phyloP scores from a whole-genome alignment of 1,139 yeast genomes.

The Taphrina confusa region DNA sequence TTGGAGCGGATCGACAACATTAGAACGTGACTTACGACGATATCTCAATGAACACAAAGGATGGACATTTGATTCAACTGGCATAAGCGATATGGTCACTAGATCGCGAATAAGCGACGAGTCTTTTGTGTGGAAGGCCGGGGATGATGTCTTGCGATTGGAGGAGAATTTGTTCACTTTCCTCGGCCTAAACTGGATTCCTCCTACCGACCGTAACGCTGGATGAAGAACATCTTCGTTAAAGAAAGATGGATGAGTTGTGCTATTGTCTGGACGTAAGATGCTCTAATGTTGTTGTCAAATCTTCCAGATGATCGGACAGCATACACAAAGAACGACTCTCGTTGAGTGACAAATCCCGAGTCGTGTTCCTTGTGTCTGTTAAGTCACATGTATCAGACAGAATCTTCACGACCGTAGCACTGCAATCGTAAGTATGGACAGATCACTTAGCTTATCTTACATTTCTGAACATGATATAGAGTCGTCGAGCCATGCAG shows the following conservation, averaged over 20 bases:
- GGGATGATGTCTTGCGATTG: constrained; percentile 34
- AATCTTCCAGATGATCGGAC: neutral
- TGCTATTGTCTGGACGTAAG: too few relatives aligned
- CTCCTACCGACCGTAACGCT: constrained; percentile 39
- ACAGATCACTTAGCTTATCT: neutral
- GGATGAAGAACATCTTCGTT: too few relatives aligned
- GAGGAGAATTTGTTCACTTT: constrained; percentile 38
- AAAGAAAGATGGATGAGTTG: neutral
- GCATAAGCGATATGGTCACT: constrained; percentile 34
- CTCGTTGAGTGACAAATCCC: neutral
- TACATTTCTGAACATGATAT: neutral
- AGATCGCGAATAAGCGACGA: constrained; percentile 26
- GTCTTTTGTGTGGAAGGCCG: constrained; percentile 30
- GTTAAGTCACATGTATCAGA: neutral
- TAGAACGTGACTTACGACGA: constrained; percentile 39
- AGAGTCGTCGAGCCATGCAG: too few relatives aligned
- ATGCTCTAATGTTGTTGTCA: neutral
- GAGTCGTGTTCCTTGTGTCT: constrained; percentile 1
- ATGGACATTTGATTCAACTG: constrained; percentile 36
- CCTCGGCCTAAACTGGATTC: constrained; percentile 36
- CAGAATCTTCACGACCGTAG: neutral
- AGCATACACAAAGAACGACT: neutral
- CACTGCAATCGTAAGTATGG: constrained; percentile 16
- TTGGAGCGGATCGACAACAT: constrained; percentile 41
- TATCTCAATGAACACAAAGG: constrained; percentile 27